Evolutionary conservation across 768 basidiomycete species (phyloP).

Genomic region (Termitomyces heimii): DNA sequence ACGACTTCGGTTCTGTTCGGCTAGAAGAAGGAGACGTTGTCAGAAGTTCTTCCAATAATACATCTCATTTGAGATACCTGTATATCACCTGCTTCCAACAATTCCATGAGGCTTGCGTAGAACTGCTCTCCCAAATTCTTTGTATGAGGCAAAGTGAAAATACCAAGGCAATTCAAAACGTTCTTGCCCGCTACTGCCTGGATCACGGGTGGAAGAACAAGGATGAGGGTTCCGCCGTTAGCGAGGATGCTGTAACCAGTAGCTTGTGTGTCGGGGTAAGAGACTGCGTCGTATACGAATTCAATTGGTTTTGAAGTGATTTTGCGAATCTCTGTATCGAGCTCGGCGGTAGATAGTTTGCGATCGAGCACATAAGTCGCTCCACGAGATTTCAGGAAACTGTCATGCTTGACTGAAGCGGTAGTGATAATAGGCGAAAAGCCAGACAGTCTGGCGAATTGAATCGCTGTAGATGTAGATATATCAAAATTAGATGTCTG

Average conservation of each 20-base stretch:
- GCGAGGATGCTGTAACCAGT: constrained; percentile 30
- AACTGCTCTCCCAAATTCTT: constrained; percentile 8
- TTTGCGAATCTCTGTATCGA: constrained; percentile 10
- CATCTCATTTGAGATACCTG: not conserved
- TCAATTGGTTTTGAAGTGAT: constrained; percentile 17
- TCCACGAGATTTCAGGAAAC: constrained; percentile 1
- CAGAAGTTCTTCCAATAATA: not conserved
- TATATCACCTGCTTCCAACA: constrained; percentile 11
- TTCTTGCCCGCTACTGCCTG: constrained; percentile 10
- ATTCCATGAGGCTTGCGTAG: constrained; percentile 8
- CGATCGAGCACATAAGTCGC: constrained; percentile 24
- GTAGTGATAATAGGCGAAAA: constrained; percentile 30
- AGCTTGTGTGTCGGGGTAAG: constrained; percentile 32
- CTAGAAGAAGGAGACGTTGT: constrained; percentile 10
- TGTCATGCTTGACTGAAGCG: constrained; percentile 2
- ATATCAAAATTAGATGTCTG: not conserved
- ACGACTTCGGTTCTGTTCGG: constrained; percentile 38
- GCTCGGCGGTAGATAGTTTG: not conserved
- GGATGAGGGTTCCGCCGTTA: constrained; percentile 28
- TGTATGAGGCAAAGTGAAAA: constrained; percentile 4
- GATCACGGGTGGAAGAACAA: constrained; percentile 17
- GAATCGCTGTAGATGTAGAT: not conserved
- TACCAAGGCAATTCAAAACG: constrained; percentile 1
- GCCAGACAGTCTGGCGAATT: constrained; percentile 30
- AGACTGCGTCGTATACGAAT: constrained; percentile 25